These are phyloP conservation scores for Acanthamoeba royreba DNA, from an alignment of 208 protist species.

Conservation along the genomic window DNA sequence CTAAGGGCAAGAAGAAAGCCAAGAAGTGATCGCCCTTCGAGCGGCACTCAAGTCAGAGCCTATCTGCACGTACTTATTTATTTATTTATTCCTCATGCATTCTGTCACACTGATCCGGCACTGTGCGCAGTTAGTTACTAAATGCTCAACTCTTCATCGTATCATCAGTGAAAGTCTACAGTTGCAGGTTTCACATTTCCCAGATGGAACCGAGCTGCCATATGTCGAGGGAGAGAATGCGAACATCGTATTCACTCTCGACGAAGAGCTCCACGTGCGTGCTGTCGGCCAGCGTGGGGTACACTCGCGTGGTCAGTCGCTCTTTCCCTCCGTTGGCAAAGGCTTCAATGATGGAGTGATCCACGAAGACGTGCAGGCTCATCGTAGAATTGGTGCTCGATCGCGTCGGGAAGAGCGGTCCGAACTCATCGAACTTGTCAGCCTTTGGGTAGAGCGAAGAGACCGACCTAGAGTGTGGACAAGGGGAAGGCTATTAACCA, in stretches of 20 bases:
- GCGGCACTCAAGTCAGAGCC: too few species aligned
- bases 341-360: not conserved
- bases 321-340: not conserved
- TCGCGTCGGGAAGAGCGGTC: not conserved
- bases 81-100: too few species aligned
- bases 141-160: too few species aligned
- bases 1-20: too few species aligned
- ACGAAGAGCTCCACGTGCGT: not conserved
- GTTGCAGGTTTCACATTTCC: too few species aligned
- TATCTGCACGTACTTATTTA: too few species aligned
- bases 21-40: too few species aligned
- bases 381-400: not conserved
- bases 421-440: not conserved
- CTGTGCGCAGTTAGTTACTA: too few species aligned
- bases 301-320: not conserved
- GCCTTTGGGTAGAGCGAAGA: conserved; percentile 1
- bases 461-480: not conserved
- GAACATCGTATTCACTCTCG: not conserved
- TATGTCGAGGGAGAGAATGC: not conserved
- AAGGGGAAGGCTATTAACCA: not conserved
- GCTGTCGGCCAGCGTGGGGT: not conserved
- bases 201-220: not conserved
- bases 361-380: not conserved
- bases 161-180: too few species aligned
- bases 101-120: too few species aligned